Conservation (phyloP, 2,329 filamentous ascomycete genomes). For the Xylariaceae sp. region DNA sequence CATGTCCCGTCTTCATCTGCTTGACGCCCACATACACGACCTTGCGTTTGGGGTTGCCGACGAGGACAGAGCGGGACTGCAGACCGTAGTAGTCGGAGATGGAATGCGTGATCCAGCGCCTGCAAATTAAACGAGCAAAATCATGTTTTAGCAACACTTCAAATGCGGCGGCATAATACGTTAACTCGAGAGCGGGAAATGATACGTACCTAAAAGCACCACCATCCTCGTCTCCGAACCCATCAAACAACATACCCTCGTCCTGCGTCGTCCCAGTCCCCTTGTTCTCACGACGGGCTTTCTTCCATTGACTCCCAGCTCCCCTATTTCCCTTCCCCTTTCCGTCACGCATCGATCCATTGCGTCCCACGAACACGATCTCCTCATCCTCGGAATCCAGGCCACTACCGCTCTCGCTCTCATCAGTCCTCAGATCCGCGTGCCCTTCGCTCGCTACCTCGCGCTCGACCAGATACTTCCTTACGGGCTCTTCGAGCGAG, state of each 20-base stretch:
- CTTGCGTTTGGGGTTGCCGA: constrained; percentile 72
- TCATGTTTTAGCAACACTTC: constrained; percentile 22
- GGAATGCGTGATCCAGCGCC: constrained; percentile 90
- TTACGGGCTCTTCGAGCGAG: constrained; percentile 83
- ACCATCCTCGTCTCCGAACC: constrained; percentile 71
- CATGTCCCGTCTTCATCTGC: constrained; percentile 47
- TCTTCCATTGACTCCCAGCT: constrained; percentile 60
- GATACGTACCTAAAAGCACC: constrained; percentile 79
- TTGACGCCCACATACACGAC: constrained; percentile 85
- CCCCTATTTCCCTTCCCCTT: not conserved
- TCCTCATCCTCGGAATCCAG: constrained; percentile 75
- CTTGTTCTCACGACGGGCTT: constrained; percentile 51
- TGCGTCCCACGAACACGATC: constrained; percentile 84
- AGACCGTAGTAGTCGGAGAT: constrained; percentile 93
- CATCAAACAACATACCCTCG: constrained; percentile 79
- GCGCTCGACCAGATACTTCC: constrained; percentile 72
- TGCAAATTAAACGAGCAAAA: constrained; percentile 44
- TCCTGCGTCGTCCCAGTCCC: constrained; percentile 65
- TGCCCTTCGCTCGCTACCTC: constrained; percentile 49
- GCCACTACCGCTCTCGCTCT: constrained; percentile 34
- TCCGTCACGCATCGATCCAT: constrained; percentile 64
- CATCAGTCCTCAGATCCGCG: constrained; percentile 19
- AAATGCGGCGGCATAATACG: not conserved
- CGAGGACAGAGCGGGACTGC: constrained; percentile 79
- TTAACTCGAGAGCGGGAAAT: constrained; percentile 13